A percentile compares a stretch with the other conserved stretches of the same genome.
phyloP scores from a whole-genome alignment of 2,329 filamentous ascomycete genomes.

The Fusarium mexicanum region DNA sequence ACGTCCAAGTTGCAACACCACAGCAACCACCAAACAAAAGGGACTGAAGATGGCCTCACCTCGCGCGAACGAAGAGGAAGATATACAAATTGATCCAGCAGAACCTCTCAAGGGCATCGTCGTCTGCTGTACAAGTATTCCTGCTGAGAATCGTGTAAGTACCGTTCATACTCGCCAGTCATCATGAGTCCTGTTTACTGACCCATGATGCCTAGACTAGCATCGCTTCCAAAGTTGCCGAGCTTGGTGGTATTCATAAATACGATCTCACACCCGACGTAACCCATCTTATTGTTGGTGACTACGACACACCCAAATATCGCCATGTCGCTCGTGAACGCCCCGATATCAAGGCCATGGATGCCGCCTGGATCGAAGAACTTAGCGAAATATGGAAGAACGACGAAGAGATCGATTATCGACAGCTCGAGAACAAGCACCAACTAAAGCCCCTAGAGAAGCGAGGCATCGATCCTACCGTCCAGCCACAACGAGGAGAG shows the following conservation, averaged over 20 bases:
- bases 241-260: constrained; percentile 89
- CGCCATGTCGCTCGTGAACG: constrained; percentile 91
- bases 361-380: constrained; percentile 84
- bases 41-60: constrained; percentile 44
- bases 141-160: constrained; percentile 77
- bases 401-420: constrained; percentile 80
- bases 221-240: constrained; percentile 70
- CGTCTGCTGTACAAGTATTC: constrained; percentile 88
- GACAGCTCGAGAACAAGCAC: constrained; percentile 73
- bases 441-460: constrained; percentile 71
- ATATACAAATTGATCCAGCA: constrained; percentile 61
- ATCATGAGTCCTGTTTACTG: constrained; percentile 1
- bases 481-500: constrained; percentile 24
- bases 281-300: constrained; percentile 92
- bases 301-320: constrained; percentile 92
- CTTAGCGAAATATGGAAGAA: constrained; percentile 82
- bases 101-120: constrained; percentile 76
- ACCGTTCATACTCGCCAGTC: constrained; percentile 46
- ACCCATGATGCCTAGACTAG: constrained; percentile 52
- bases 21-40: constrained; percentile 12
- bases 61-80: constrained; percentile 39
- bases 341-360: constrained; percentile 85
- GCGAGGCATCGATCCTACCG: constrained; percentile 54
- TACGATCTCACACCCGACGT: constrained; percentile 96
- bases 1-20: constrained; percentile 23